Evolutionary conservation across 139 green algal species (phyloP).

Genomic region (Chlorella sp.): DNA sequence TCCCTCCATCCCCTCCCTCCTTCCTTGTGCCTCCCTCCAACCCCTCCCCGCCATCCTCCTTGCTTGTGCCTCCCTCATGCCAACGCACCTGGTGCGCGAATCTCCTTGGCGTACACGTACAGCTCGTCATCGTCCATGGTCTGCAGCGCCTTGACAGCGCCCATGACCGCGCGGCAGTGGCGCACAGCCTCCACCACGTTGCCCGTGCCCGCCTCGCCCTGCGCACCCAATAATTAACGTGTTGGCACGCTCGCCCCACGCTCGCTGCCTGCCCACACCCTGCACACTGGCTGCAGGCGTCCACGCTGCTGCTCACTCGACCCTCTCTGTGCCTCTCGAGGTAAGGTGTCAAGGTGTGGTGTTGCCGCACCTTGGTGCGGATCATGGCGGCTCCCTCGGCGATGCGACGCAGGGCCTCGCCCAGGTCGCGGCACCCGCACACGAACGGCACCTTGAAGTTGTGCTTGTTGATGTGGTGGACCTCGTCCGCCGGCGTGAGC

Average conservation of each 20-base stretch:
- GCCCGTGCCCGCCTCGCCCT: slow-evolving; percentile 95
- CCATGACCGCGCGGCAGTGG: slow-evolving; percentile 90
- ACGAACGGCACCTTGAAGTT: slow-evolving; percentile 99
- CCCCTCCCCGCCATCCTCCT: background rate
- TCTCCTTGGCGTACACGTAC: slow-evolving; percentile 99
- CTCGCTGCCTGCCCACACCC: background rate
- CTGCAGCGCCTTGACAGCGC: slow-evolving; percentile 89
- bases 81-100: slow-evolving; percentile 60
- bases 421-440: slow-evolving; percentile 98
- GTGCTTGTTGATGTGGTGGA: slow-evolving; percentile 99
- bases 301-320: background rate
- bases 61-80: background rate
- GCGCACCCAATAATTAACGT: too few relatives aligned
- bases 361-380: slow-evolving; percentile 89
- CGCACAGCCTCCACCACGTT: slow-evolving; percentile 98
- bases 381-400: slow-evolving; percentile 98
- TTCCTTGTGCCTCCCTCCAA: too few relatives aligned
- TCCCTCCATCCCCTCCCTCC: too few relatives aligned
- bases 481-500: slow-evolving; percentile 95
- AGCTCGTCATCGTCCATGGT: slow-evolving; percentile 99
- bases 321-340: background rate
- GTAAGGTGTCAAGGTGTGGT: background rate
- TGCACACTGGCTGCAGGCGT: background rate
- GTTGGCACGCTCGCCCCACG: too few relatives aligned
- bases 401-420: slow-evolving; percentile 94